A percentile compares a stretch with the other conserved stretches of the same genome.
These are phyloP conservation scores for Gastroboletus turbinatus DNA, from an alignment of 1,284 basidiomycete species.

Conservation along the genomic window DNA sequence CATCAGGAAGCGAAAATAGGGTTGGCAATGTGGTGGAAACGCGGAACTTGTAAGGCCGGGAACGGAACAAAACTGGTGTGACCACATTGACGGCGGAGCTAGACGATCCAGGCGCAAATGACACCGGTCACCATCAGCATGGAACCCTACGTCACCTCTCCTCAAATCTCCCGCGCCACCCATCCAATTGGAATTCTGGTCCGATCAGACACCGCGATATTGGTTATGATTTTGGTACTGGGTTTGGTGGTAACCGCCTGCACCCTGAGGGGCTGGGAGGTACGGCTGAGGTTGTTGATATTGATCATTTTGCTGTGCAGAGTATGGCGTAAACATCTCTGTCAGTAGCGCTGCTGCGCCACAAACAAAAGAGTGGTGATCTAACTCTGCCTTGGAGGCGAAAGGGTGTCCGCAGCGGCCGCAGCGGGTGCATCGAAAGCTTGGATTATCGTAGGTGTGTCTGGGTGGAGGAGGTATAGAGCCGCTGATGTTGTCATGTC, in stretches of 20 bases:
- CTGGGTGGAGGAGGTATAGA: neutral
- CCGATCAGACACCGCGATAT: neutral
- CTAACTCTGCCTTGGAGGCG: neutral
- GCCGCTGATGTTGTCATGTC: neutral
- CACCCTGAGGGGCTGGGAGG: neutral
- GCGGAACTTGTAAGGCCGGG: neutral
- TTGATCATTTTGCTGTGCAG: neutral
- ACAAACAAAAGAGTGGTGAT: slow-evolving; percentile 5
- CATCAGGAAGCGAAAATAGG: neutral
- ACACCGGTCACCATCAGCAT: neutral
- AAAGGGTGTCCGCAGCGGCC: slow-evolving; percentile 7
- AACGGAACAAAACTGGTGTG: neutral
- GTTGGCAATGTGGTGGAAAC: neutral
- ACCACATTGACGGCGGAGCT: neutral
- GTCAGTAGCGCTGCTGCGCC: slow-evolving; percentile 8
- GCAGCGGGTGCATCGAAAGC: slow-evolving; percentile 9
- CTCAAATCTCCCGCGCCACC: neutral
- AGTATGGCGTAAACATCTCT: slow-evolving; percentile 12
- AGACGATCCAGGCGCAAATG: neutral
- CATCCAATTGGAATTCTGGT: neutral
- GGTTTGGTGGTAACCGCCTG: neutral
- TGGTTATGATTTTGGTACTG: neutral
- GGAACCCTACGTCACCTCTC: neutral
- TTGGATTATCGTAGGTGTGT: neutral
- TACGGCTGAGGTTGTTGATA: neutral